Base-by-base conservation (phyloP, 805 yeast genomes). In the Ogataea pignaliae region DNA sequence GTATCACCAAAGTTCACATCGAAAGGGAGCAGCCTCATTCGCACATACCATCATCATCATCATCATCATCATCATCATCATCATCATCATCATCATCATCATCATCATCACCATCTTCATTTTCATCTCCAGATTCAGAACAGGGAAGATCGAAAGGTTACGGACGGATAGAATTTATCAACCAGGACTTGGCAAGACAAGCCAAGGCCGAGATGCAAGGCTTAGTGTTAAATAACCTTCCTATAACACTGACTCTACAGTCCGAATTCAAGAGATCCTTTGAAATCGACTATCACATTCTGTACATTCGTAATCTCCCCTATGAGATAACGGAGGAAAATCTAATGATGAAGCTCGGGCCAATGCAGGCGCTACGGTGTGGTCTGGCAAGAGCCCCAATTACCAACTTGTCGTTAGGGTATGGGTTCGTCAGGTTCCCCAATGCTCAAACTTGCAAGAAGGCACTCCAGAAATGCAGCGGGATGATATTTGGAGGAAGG, bases 391-490 rank as follows among this genome's bases (percentile, higher is more conserved):
- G 57, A 34, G 58, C 65, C 0, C 65, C 65, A 4, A 51, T 58
- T n/a, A 54, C 61, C 1, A 41, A 50, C 13, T 45, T 52, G 37
- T 56, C 63, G 17, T 41, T 61, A 12, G 87, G 86, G 2, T 79
- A 76, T 55, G 88, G 86, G 1, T 83, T 79, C 51, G 68, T 83
- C 29, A 81, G 84, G 51, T 83, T 79, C 55, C 73, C 70, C 12
- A 53, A 58, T 8, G 46, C 50, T 4, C 72, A 65, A 6, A 62
- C 73, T 13, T 81, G 75, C 7, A 53, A 59, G 6, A 60, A 60
- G 28, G 86, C 88, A 1, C 59, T 81, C 37, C 57, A 54, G 10
- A 63, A 55, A 21, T 52, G 74, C 31, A 64, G 72, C 44, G 77
- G 72, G 8, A 47, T 68, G 8, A 61, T 56, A 30, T 66, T 82